A percentile compares a stretch with the other conserved stretches of the same genome.
Evolutionary conservation across 768 basidiomycete species (phyloP).

Genomic region (Boletus rubroflammeus): DNA sequence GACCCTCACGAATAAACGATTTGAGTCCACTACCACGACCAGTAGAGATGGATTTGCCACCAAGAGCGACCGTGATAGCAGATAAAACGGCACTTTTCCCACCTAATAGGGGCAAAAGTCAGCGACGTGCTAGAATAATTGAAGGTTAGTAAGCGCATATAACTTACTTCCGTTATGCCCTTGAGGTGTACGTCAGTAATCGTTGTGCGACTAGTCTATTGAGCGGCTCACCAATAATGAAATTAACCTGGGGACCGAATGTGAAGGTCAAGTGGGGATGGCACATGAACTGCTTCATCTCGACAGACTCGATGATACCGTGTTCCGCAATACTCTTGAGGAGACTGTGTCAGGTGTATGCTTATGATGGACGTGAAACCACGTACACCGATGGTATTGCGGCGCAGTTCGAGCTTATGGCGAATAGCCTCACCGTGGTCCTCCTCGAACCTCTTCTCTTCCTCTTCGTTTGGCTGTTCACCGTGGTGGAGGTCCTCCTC

Average conservation of each 20-base stretch:
- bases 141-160: background rate
- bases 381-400: constrained; percentile 39
- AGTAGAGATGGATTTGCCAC: constrained; percentile 89
- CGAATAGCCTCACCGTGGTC: constrained; percentile 56
- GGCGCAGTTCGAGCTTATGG: constrained; percentile 46
- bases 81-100: constrained; percentile 94
- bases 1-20: constrained; percentile 82
- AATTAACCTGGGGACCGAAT: constrained; percentile 94
- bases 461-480: constrained; percentile 43
- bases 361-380: constrained; percentile 41
- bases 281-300: constrained; percentile 96
- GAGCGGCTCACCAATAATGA: constrained; percentile 73
- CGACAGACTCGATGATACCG: constrained; percentile 83
- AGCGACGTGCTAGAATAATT: background rate
- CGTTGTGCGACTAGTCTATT: background rate
- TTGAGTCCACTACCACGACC: constrained; percentile 85
- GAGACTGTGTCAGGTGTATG: background rate
- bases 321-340: constrained; percentile 73
- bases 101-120: constrained; percentile 45
- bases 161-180: constrained; percentile 90
- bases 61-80: constrained; percentile 88
- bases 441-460: constrained; percentile 66
- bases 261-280: constrained; percentile 79
- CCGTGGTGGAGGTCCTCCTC: constrained; percentile 35
- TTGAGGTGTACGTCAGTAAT: constrained; percentile 26